Percentiles rank a stretch among this genome's conserved stretches.
Evolutionary conservation across 345 rosid species (phyloP).

Genomic region (Pelargonium nanum): DNA sequence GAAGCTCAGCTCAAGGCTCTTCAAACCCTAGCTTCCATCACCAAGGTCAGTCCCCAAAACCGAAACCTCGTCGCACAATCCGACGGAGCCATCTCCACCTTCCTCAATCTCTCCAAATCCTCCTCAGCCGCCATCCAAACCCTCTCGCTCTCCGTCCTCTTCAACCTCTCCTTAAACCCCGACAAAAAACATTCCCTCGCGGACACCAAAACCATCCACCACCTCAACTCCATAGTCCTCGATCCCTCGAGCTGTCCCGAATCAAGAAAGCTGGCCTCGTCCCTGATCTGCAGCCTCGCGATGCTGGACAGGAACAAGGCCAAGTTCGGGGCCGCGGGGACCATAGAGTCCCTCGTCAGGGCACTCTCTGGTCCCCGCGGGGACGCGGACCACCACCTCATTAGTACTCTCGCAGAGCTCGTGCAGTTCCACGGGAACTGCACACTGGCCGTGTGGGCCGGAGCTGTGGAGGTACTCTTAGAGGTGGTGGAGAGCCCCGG

Average conservation of each 20-base stretch:
- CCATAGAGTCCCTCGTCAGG: constrained; percentile 29
- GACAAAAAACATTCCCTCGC: constrained; percentile 40
- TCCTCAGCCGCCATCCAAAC: constrained; percentile 18
- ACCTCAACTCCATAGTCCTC: constrained; percentile 34
- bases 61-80: constrained; percentile 33
- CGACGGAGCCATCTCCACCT: constrained; percentile 25
- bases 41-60: constrained; percentile 36
- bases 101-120: constrained; percentile 28
- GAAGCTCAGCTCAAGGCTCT: constrained; percentile 36
- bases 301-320: constrained; percentile 66
- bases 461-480: constrained; percentile 27
- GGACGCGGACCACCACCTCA: constrained; percentile 33
- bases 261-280: constrained; percentile 28
- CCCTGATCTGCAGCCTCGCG: constrained; percentile 50
- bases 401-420: constrained; percentile 44
- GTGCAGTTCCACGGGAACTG: constrained; percentile 62
- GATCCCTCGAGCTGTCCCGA: constrained; percentile 19
- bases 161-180: constrained; percentile 53
- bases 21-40: constrained; percentile 31
- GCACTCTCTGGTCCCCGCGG: constrained; percentile 16
- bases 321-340: constrained; percentile 49
- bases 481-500: constrained; percentile 14
- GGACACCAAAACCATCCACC: constrained; percentile 30
- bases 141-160: constrained; percentile 37
- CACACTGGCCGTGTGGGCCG: constrained; percentile 40